These are phyloP conservation scores for Penicillium dipodomyicola DNA, from an alignment of 495 filamentous ascomycete species.

Conservation along the genomic window DNA sequence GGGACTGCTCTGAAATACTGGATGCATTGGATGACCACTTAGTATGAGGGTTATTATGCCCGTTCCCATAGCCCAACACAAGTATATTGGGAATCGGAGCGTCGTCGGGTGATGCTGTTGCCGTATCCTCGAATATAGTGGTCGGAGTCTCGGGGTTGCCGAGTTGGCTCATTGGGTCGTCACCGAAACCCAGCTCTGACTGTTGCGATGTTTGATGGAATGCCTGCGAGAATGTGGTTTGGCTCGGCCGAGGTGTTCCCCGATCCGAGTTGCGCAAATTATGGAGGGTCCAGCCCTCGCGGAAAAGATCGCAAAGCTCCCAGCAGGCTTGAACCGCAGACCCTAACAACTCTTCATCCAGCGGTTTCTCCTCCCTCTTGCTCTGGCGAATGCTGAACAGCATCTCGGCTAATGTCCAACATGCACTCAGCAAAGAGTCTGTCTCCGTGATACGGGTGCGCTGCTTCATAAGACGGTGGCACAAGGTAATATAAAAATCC, in stretches of 20 bases:
- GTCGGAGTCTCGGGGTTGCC: slow-evolving; percentile 80
- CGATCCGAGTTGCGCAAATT: slow-evolving; percentile 80
- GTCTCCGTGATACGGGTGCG: slow-evolving; percentile 71
- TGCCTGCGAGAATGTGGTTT: slow-evolving; percentile 63
- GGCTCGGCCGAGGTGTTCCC: slow-evolving; percentile 79
- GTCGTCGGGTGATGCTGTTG: slow-evolving; percentile 72
- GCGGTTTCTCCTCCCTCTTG: slow-evolving; percentile 64
- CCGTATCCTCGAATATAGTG: slow-evolving; percentile 86
- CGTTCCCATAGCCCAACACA: slow-evolving; percentile 65
- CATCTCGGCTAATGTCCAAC: slow-evolving; percentile 91
- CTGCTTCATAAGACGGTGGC: slow-evolving; percentile 93
- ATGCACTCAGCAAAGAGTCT: slow-evolving; percentile 77
- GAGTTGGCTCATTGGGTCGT: slow-evolving; percentile 35
- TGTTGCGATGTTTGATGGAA: slow-evolving; percentile 49
- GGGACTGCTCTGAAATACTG: slow-evolving; percentile 66
- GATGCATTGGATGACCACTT: slow-evolving; percentile 76
- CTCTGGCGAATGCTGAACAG: slow-evolving; percentile 88
- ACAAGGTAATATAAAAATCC: slow-evolving; percentile 91
- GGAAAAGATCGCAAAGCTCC: slow-evolving; percentile 92
- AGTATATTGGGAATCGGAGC: slow-evolving; percentile 79
- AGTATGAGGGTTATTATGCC: slow-evolving; percentile 32
- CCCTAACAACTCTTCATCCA: slow-evolving; percentile 79
- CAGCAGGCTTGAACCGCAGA: slow-evolving; percentile 91
- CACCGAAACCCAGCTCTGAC: slow-evolving; percentile 28
- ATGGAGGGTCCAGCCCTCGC: slow-evolving; percentile 88